A percentile compares a stretch with the other conserved stretches of the same genome.
These are phyloP conservation scores for Wallacemonas rigidus DNA, from an alignment of 208 protist genomes.

Conservation along the genomic window DNA sequence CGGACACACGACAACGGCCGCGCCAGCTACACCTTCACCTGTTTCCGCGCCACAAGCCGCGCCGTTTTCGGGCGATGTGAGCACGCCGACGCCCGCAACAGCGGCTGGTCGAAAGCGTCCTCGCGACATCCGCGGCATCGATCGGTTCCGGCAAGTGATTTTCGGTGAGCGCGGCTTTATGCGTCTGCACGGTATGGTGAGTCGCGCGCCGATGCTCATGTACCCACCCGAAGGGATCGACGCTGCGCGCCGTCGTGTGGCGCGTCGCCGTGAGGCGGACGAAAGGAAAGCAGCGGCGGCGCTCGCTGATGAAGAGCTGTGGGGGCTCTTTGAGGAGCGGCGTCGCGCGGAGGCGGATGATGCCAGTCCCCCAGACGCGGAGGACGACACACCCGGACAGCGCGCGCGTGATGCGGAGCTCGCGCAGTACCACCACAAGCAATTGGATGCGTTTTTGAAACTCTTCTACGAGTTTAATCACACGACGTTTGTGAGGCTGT, in stretches of 20 bases:
- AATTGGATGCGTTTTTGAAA: conserved; percentile 71
- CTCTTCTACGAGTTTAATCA: conserved; percentile 92
- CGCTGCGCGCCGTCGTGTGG: conserved; percentile 39
- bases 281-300: conserved; percentile 17
- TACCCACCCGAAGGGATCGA: conserved; percentile 77
- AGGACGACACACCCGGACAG: neutral
- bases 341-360: conserved; percentile 10
- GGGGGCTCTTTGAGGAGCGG: conserved; percentile 37
- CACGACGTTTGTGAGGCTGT: conserved; percentile 80
- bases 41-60: conserved; percentile 12
- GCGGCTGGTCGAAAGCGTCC: conserved; percentile 67
- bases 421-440: conserved; percentile 68
- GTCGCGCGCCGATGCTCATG: conserved; percentile 74
- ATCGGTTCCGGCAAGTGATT: conserved; percentile 65
- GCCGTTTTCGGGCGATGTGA: too few species aligned
- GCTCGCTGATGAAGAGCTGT: conserved; percentile 14
- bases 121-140: conserved; percentile 69
- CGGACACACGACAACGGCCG: conserved; percentile 18
- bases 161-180: conserved; percentile 77
- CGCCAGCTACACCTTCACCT: neutral
- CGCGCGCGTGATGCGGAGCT: conserved; percentile 26
- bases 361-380: neutral
- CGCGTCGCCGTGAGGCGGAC: neutral
- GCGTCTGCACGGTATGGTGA: conserved; percentile 77
- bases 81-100: neutral